Evolutionary conservation across 345 rosid genomes (phyloP), one percentile per base, ranked within the genome.

Genomic region (Gossypium stocksii): DNA sequence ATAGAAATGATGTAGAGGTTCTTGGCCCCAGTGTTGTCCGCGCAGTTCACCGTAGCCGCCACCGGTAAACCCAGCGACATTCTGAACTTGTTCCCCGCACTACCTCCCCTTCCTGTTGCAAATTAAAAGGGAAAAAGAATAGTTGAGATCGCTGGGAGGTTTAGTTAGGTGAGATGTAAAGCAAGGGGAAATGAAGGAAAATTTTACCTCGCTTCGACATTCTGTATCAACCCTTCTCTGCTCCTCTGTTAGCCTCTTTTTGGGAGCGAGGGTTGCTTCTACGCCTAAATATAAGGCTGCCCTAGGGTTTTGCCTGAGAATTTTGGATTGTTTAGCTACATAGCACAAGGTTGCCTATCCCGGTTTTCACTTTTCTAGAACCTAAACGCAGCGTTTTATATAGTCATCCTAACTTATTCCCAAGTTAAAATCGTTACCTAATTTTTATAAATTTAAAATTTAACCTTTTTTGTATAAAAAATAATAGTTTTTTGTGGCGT

Each of bases 41-140:
- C 91, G 22, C 93, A 89, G 86, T 89, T 89, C 73, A 89, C 90
- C 14, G 90, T 87, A 11, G 91, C 90, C 2, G 91, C 94, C 83
- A 86, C 94, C 0, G 91, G 94, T 15, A 89, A 84, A 89, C 93
- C 93, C 86, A 89, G 91, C 9, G 93, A 83, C 93, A 89, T 89
- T 85, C 93, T 76, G 84, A 89, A 89, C 87, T 87, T 89, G 88
- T 87, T 89, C 13, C 91, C 93, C 0, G 93, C 93, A 2, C 90
- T 76, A n/a, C 94, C 94, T 72, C 94, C 92, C 2, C 91, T 79
- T 9, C 91, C 93, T 89, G 53, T 27, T 17, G 72, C 46, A 46
- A 45, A 69, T 20, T 10, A 78, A 44, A 65, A 19, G 9, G 14
- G 51, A 46, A 3, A 49, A 6, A 20, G 10, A 17, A 51, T 11